These are phyloP conservation scores for Candida ovalis DNA, from an alignment of 805 yeast genomes.

Conservation along the genomic window DNA sequence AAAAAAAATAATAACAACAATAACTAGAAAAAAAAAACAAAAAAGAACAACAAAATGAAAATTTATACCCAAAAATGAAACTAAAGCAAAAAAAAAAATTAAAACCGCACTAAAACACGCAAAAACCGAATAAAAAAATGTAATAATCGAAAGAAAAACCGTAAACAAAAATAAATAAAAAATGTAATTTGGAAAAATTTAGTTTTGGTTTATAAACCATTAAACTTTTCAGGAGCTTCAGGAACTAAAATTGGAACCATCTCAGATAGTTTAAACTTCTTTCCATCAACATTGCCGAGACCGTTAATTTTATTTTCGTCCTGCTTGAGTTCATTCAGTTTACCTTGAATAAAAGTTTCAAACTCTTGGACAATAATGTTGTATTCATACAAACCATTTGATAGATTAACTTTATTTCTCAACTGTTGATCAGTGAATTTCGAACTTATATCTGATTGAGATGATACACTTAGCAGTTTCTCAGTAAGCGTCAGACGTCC, in stretches of 20 bases:
- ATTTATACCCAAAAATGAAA: not conserved
- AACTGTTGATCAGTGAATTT: not conserved
- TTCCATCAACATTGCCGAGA: not conserved
- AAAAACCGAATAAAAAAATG: too few species aligned
- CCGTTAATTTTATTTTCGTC: slow-evolving; percentile 2
- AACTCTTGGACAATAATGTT: slow-evolving; percentile 43
- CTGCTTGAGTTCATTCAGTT: slow-evolving; percentile 3
- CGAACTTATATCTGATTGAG: not conserved
- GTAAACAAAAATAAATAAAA: not conserved
- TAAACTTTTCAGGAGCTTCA: slow-evolving; percentile 29
- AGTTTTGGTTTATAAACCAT: slow-evolving; percentile 20
- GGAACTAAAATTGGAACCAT: slow-evolving; percentile 32
- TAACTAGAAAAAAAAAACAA: not conserved
- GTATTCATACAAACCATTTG: slow-evolving; percentile 52
- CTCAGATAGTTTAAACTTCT: slow-evolving; percentile 6
- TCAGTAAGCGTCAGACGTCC: not conserved
- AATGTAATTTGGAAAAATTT: too few species aligned
- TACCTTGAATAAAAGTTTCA: slow-evolving; percentile 33
- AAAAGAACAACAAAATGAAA: not conserved
- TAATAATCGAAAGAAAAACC: not conserved
- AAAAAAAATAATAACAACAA: not conserved
- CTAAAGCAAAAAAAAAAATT: not conserved
- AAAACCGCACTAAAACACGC: too few species aligned
- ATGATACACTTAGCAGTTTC: not conserved
- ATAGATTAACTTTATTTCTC: slow-evolving; percentile 26